Evolutionary conservation across 1,139 yeast genomes (phyloP).

Genomic region (Magnusiomyces fungicola): DNA sequence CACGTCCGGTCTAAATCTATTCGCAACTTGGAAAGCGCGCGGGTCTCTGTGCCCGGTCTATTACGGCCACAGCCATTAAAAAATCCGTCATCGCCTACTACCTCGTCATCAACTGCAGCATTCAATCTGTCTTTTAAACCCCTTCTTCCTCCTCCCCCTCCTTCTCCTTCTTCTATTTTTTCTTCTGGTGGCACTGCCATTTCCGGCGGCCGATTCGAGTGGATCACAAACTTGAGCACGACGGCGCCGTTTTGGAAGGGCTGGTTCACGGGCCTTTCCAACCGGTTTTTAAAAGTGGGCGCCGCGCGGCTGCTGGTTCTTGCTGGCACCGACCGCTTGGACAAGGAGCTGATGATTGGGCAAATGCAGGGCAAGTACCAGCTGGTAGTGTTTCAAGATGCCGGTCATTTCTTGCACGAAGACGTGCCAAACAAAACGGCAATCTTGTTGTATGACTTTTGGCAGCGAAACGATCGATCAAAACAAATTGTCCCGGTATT

Average conservation of each 20-base stretch:
- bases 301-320: slow-evolving; percentile 66
- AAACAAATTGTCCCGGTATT: slow-evolving; percentile 27
- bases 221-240: slow-evolving; percentile 56
- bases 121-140: background rate
- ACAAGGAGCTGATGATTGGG: slow-evolving; percentile 77
- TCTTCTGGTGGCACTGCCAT: slow-evolving; percentile 8
- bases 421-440: slow-evolving; percentile 72
- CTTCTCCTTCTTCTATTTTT: slow-evolving; percentile 6
- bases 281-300: slow-evolving; percentile 46
- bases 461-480: slow-evolving; percentile 42
- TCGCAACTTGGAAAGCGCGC: slow-evolving; percentile 54
- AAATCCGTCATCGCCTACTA: background rate
- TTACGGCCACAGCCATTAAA: slow-evolving; percentile 25
- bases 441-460: slow-evolving; percentile 39
- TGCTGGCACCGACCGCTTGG: slow-evolving; percentile 89
- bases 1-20: slow-evolving; percentile 50
- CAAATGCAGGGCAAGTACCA: slow-evolving; percentile 95
- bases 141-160: too few relatives aligned
- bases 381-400: slow-evolving; percentile 67
- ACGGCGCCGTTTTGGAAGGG: slow-evolving; percentile 65
- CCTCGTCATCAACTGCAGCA: background rate
- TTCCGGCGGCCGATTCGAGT: slow-evolving; percentile 33
- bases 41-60: slow-evolving; percentile 68
- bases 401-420: slow-evolving; percentile 92
- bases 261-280: slow-evolving; percentile 80